Evolutionary conservation across 2,329 filamentous ascomycete genomes (phyloP).

Genomic region (Exophiala bonariae): DNA sequence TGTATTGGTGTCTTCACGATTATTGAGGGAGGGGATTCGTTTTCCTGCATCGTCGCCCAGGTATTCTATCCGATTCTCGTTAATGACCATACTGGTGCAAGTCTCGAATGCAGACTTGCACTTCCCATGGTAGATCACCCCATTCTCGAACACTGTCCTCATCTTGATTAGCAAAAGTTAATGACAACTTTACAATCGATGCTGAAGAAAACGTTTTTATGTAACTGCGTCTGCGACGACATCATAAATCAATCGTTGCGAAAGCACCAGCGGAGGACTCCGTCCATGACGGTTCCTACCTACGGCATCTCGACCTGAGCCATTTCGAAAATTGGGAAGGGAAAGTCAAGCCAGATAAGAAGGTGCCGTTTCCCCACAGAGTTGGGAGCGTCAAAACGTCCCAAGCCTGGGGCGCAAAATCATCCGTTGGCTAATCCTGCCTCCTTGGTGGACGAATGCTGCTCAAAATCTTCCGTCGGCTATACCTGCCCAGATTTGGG

Average conservation of each 20-base stretch:
- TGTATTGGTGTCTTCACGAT: background rate
- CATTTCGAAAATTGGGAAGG: no score
- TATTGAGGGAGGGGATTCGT: constrained; percentile 20
- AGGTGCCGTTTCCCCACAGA: no score
- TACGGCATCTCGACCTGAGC: no score
- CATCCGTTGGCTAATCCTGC: background rate
- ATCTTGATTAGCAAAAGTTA: background rate
- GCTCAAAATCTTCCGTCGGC: background rate
- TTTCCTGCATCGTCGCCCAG: background rate
- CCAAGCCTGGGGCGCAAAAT: background rate
- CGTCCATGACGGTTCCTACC: no score
- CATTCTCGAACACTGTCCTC: constrained; percentile 2
- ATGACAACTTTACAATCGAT: no score
- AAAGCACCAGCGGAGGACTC: no score
- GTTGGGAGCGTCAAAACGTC: no score
- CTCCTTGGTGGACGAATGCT: background rate
- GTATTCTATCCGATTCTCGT: constrained; percentile 1
- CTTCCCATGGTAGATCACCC: constrained; percentile 1
- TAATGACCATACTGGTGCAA: constrained; percentile 3
- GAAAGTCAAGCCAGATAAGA: no score
- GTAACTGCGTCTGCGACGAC: no score
- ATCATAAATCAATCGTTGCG: no score
- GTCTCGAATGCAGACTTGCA: background rate
- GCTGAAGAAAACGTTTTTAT: no score
- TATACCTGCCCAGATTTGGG: background rate